phyloP scores from a whole-genome alignment of 164 flowering plant genomes.

The Liriodendron chinense region DNA sequence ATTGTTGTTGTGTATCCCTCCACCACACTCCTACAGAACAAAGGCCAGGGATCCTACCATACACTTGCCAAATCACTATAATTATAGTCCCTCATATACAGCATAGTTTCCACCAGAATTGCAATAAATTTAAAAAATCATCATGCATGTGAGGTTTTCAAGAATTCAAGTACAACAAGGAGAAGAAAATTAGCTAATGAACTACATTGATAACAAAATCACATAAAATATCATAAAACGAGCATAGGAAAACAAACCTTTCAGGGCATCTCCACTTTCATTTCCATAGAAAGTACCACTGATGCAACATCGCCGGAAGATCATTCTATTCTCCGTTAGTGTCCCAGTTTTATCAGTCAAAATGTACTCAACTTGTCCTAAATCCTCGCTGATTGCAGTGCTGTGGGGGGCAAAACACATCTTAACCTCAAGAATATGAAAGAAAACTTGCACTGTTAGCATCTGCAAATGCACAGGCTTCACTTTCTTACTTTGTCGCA shows the following conservation, averaged over 20 bases:
- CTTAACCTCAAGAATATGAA: constrained; percentile 18
- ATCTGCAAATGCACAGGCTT: constrained; percentile 1
- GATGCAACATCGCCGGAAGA: constrained; percentile 90
- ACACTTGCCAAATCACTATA: not conserved
- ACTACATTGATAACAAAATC: not conserved
- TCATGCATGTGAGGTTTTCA: not conserved
- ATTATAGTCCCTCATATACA: too few relatives aligned
- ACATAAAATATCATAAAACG: not conserved
- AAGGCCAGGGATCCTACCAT: not conserved
- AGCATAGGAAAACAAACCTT: constrained; percentile 49
- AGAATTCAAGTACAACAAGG: not conserved
- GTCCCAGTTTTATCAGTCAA: constrained; percentile 99
- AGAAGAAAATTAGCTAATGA: not conserved
- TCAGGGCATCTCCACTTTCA: constrained; percentile 87
- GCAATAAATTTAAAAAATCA: too few relatives aligned
- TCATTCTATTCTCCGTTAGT: constrained; percentile 91
- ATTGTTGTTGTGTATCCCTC: not conserved
- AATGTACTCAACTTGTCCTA: constrained; percentile 99
- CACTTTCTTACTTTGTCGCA: constrained; percentile 81
- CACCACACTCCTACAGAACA: not conserved
- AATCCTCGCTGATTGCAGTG: constrained; percentile 98
- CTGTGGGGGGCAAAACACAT: constrained; percentile 55
- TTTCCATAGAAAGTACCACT: constrained; percentile 77
- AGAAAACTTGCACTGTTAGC: constrained; percentile 3
- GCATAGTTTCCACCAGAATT: too few relatives aligned